Evolutionary conservation across 257 asterid species (phyloP).

Genomic region (Lithospermum erythrorhizon): DNA sequence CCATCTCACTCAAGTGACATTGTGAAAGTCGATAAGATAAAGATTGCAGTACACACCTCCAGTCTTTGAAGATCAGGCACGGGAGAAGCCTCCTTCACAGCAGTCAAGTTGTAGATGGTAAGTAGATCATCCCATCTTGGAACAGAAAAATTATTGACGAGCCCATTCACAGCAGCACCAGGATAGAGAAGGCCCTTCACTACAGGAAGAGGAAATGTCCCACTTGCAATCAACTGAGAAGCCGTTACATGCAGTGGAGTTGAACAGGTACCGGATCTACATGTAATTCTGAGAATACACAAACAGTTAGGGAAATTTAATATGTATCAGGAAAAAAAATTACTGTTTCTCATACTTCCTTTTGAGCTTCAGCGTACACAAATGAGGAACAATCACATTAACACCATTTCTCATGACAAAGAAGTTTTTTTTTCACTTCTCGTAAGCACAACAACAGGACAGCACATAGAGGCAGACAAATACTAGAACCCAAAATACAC

Average conservation of each 20-base stretch:
- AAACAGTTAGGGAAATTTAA: background rate
- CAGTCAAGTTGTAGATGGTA: slow-evolving; percentile 59
- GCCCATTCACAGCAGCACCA: slow-evolving; percentile 59
- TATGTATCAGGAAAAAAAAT: no score
- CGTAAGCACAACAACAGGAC: no score
- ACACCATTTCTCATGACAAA: no score
- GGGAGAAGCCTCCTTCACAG: slow-evolving; percentile 64
- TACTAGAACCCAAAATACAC: no score
- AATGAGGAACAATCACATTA: no score
- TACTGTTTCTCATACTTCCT: no score
- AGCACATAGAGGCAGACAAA: no score
- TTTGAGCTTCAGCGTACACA: no score
- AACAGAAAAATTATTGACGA: slow-evolving; percentile 34
- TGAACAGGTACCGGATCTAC: slow-evolving; percentile 84
- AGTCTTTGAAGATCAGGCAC: slow-evolving; percentile 69
- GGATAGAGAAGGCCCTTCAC: slow-evolving; percentile 89
- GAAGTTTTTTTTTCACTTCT: no score
- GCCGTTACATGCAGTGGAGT: slow-evolving; percentile 84
- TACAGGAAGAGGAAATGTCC: slow-evolving; percentile 65
- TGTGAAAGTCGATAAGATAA: background rate
- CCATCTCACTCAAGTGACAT: background rate
- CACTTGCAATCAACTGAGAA: slow-evolving; percentile 80
- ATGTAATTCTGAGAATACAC: slow-evolving; percentile 52
- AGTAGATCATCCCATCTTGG: slow-evolving; percentile 76
- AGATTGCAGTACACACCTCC: slow-evolving; percentile 47